phyloP scores from a whole-genome alignment of 768 basidiomycete species.

The Cyclocybe cylindracea region DNA sequence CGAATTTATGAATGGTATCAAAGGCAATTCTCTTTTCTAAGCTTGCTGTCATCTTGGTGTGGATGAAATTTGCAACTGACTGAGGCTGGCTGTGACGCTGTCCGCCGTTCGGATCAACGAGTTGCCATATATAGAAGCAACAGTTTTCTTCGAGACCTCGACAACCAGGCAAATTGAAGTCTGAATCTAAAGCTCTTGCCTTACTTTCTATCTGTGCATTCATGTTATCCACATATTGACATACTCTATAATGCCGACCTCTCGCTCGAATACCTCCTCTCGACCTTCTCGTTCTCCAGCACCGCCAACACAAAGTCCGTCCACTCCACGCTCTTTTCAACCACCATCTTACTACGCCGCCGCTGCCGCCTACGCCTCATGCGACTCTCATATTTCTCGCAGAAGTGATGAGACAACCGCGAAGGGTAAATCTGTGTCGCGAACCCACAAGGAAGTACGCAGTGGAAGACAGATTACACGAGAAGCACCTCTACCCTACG shows the following conservation, averaged over 20 bases:
- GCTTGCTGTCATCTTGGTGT: too few species aligned
- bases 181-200: background rate
- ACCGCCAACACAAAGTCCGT: constrained; percentile 25
- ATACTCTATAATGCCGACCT: constrained; percentile 3
- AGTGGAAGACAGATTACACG: background rate
- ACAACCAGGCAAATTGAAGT: too few species aligned
- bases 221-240: background rate
- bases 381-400: constrained; percentile 6
- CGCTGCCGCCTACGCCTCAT: constrained; percentile 39
- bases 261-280: constrained; percentile 22
- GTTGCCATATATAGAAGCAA: too few species aligned
- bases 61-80: too few species aligned
- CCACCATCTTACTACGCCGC: constrained; percentile 61
- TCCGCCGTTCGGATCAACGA: too few species aligned
- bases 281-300: constrained; percentile 45
- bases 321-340: constrained; percentile 40
- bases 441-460: background rate
- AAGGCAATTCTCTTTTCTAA: too few species aligned
- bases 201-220: background rate
- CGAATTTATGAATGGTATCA: too few species aligned
- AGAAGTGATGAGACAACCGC: background rate
- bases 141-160: too few species aligned
- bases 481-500: background rate
- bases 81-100: too few species aligned
- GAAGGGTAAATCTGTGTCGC: background rate